Evolutionary conservation across 2,329 filamentous ascomycete species (phyloP).

Genomic region (Aureobasidium lini): DNA sequence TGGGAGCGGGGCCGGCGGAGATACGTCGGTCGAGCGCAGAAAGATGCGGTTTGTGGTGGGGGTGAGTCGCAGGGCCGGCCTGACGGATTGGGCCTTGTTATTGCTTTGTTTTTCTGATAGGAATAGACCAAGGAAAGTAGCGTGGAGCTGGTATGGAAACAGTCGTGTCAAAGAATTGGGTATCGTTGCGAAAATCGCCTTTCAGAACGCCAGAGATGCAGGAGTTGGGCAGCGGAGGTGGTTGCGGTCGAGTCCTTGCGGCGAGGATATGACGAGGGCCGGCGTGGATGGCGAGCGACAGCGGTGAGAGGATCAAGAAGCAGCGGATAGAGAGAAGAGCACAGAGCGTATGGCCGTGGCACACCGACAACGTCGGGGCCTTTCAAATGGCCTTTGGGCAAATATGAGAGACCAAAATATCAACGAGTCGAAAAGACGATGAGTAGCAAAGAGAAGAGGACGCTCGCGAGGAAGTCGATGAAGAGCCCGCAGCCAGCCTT

Average conservation of each 20-base stretch:
- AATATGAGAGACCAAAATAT: conserved; percentile 20
- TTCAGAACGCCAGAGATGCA: conserved; percentile 7
- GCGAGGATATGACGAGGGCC: conserved; percentile 9
- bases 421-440: conserved; percentile 33
- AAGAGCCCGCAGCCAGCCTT: not conserved
- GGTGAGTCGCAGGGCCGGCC: conserved; percentile 8
- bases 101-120: not conserved
- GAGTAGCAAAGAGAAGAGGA: conserved; percentile 16
- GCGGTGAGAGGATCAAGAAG: conserved; percentile 3
- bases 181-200: conserved; percentile 16
- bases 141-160: conserved; percentile 10
- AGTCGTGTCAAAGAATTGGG: not conserved
- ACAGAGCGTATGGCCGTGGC: conserved; percentile 23
- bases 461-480: not conserved
- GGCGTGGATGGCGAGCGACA: conserved; percentile 2
- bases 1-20: conserved; percentile 13
- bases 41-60: not conserved
- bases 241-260: conserved; percentile 14
- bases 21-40: conserved; percentile 1
- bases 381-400: conserved; percentile 22
- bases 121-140: conserved; percentile 8
- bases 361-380: conserved; percentile 30
- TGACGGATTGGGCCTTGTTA: conserved; percentile 8
- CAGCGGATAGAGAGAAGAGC: conserved; percentile 13
- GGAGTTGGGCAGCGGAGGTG: not conserved